Base-by-base conservation (phyloP, 164 flowering plant genomes). In the Litsea cubeba region DNA sequence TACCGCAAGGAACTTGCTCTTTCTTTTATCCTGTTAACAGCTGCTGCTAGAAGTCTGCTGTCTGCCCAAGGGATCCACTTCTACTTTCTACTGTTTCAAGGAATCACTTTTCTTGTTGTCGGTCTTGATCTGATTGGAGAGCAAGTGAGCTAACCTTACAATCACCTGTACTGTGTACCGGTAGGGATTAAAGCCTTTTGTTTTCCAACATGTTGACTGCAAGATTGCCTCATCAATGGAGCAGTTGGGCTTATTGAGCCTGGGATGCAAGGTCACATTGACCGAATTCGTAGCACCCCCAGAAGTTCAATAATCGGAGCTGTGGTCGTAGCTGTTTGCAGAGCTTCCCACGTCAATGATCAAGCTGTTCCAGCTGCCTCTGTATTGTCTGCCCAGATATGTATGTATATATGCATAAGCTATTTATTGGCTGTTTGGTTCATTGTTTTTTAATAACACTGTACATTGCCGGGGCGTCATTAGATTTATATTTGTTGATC, bases 31-130 rank as follows among this genome's bases (percentile, higher is more conserved):
- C 81, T 94, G 80, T 81, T 94, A 72, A 82, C 93, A 64, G 98
- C 98, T 17, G 78, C 98, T 0, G 87, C 82, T 3, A 91, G 98
- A 82, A 92, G 98, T 81, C 80, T 92, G 82, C 75, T 94, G 70
- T 92, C 97, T 49, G 98, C 96, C 3, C 97, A 94, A 71, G 97
- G 98, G 23, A 87, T 92, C 75, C 97, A 92, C 75, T 94, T 94
- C 83, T 94, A 94, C 83, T 94, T 89, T 79, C 83, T 94, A 3
- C 65, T 94, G 76, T 94, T 94, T 80, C 98, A 94, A 83, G 98
- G 98, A 30, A 74, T 92, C 62, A 86, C 88, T 28, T 94, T 94
- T 77, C 81, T 92, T n/a, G 83, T 88, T 0, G 94, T 94, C 5
- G 98, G 98, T 69, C 89, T 94, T 7, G 97, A 94, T 83, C 81